These are phyloP conservation scores for Ascochyta pisi DNA, from an alignment of 2,329 filamentous ascomycete species.

Conservation along the genomic window DNA sequence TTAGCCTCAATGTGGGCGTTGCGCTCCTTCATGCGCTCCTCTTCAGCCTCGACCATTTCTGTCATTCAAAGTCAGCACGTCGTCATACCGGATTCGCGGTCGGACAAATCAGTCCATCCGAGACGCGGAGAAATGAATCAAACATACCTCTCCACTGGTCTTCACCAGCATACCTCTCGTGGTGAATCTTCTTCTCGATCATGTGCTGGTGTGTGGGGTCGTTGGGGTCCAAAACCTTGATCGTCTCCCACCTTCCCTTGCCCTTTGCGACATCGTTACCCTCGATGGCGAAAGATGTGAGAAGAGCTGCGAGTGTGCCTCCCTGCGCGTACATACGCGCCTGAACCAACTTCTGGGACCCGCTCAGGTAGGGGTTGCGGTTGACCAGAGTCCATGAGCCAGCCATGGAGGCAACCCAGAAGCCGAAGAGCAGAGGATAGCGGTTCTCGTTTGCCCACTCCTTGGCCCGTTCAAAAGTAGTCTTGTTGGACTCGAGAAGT, in stretches of 20 bases:
- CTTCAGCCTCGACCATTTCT: conserved; percentile 86
- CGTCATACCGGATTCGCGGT: conserved; percentile 4
- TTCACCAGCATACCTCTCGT: conserved; percentile 85
- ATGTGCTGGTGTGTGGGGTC: conserved; percentile 83
- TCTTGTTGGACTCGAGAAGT: conserved; percentile 61
- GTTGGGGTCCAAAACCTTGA: conserved; percentile 79
- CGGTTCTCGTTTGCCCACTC: conserved; percentile 81
- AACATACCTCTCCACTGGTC: conserved; percentile 87
- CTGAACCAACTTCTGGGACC: conserved; percentile 88
- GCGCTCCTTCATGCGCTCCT: conserved; percentile 65
- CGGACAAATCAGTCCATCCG: conserved; percentile 13
- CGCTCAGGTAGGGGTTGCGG: conserved; percentile 75
- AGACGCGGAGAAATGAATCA: not conserved
- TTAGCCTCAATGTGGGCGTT: conserved; percentile 36
- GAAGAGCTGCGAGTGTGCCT: conserved; percentile 81
- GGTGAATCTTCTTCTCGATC: conserved; percentile 86
- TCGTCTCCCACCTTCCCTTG: conserved; percentile 81
- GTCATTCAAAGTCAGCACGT: conserved; percentile 26
- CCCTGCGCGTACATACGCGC: conserved; percentile 94
- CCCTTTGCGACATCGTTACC: conserved; percentile 77
- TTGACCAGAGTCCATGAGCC: conserved; percentile 77
- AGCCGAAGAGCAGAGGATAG: conserved; percentile 82
- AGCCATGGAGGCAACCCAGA: conserved; percentile 83
- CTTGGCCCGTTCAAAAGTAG: conserved; percentile 65
- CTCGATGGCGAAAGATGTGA: conserved; percentile 85